These are phyloP conservation scores for Penicillium vulpinum DNA, from an alignment of 2,329 filamentous ascomycete species.

Conservation along the genomic window DNA sequence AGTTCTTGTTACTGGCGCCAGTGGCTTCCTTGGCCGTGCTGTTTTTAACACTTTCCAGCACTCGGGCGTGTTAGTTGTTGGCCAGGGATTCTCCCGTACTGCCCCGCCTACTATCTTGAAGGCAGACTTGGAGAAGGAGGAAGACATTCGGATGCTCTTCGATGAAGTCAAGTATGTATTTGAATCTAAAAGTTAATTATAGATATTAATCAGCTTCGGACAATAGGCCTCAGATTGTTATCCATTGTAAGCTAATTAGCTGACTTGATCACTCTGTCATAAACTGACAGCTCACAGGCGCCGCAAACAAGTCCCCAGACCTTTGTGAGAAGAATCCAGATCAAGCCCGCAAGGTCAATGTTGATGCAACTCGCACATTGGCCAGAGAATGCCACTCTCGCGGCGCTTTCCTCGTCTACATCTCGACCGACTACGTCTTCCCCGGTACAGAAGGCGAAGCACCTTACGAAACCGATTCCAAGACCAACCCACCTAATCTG, in stretches of 20 bases:
- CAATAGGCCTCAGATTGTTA: constrained; percentile 68
- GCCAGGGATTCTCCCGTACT: constrained; percentile 72
- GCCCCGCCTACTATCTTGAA: constrained; percentile 67
- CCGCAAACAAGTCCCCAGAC: constrained; percentile 85
- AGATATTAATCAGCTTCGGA: constrained; percentile 5
- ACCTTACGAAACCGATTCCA: constrained; percentile 69
- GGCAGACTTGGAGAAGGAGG: constrained; percentile 51
- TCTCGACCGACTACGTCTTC: constrained; percentile 76
- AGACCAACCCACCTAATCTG: constrained; percentile 71
- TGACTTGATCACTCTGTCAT: not conserved
- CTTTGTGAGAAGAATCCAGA: constrained; percentile 78
- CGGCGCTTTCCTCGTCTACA: constrained; percentile 56
- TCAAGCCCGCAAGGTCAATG: constrained; percentile 71
- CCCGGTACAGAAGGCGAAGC: constrained; percentile 77
- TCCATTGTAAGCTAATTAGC: constrained; percentile 66
- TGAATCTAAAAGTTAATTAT: no score
- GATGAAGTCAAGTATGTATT: constrained; percentile 53
- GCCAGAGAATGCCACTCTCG: constrained; percentile 65
- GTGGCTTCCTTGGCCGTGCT: constrained; percentile 78
- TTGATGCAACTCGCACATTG: constrained; percentile 67
- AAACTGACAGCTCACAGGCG: constrained; percentile 55
- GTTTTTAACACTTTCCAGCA: constrained; percentile 70
- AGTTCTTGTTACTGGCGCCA: constrained; percentile 79
- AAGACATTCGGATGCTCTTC: constrained; percentile 49
- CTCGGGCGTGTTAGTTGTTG: constrained; percentile 68